Evolutionary conservation across 129 eudicot genomes (phyloP).

Genomic region (Apium graveolens): DNA sequence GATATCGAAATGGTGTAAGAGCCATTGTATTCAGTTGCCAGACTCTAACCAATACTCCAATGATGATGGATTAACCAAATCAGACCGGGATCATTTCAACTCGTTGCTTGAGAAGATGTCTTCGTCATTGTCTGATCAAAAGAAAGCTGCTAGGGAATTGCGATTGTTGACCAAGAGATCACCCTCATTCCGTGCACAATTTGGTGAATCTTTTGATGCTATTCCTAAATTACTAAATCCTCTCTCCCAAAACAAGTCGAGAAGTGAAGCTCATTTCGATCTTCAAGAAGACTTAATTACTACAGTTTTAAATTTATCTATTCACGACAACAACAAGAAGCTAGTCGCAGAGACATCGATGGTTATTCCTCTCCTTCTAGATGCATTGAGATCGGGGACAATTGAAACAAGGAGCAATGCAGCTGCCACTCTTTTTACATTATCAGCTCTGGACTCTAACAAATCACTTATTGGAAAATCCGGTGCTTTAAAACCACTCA

Average conservation of each 20-base stretch:
- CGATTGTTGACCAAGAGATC: slow-evolving; percentile 24
- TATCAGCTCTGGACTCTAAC: slow-evolving; percentile 32
- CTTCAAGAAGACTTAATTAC: slow-evolving; percentile 36
- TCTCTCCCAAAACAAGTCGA: slow-evolving; percentile 2
- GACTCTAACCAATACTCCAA: slow-evolving; percentile 3
- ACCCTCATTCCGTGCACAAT: slow-evolving; percentile 29
- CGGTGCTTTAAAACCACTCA: slow-evolving; percentile 29
- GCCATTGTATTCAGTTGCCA: slow-evolving; percentile 17
- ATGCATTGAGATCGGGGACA: slow-evolving; percentile 19
- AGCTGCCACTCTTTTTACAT: slow-evolving; percentile 29
- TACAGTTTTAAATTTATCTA: slow-evolving; percentile 21
- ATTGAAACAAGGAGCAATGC: slow-evolving; percentile 33
- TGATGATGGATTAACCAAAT: slow-evolving; percentile 17
- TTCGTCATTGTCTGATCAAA: slow-evolving; percentile 30
- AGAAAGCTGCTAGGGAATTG: slow-evolving; percentile 26
- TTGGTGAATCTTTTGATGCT: slow-evolving; percentile 28
- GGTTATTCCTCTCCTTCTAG: slow-evolving; percentile 23
- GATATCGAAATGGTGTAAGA: slow-evolving; percentile 32
- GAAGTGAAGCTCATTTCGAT: slow-evolving; percentile 18
- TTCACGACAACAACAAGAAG: slow-evolving; percentile 23
- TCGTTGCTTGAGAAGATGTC: slow-evolving; percentile 30
- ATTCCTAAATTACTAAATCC: slow-evolving; percentile 24
- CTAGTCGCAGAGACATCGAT: slow-evolving; percentile 17
- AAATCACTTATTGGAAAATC: slow-evolving; percentile 23
- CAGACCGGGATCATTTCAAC: slow-evolving; percentile 16